Evolutionary conservation across 2,329 filamentous ascomycete genomes (phyloP).

Genomic region (Coniochaeta sp.): DNA sequence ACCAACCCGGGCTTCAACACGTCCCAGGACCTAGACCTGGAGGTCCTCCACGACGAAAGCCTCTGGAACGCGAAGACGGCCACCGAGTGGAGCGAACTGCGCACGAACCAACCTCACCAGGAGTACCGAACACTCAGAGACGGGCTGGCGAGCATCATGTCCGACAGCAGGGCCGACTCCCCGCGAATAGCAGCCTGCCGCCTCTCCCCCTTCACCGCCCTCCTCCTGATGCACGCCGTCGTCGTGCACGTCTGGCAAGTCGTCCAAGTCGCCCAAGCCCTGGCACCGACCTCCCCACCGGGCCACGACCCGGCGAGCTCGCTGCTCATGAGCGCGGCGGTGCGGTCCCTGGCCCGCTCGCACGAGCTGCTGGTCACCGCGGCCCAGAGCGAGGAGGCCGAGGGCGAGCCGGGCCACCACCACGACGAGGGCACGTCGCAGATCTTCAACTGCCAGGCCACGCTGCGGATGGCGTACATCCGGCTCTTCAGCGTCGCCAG

Average conservation of each 20-base stretch:
- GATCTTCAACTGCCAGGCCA: not conserved
- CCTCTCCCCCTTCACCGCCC: not conserved
- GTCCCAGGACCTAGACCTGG: not conserved
- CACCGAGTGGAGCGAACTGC: not conserved
- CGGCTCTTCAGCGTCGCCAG: not conserved
- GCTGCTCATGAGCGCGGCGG: not conserved
- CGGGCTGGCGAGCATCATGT: constrained; percentile 1
- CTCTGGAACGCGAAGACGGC: not conserved
- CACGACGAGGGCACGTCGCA: not conserved
- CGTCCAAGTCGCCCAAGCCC: not conserved
- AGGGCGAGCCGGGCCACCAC: not conserved
- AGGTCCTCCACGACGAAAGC: not conserved
- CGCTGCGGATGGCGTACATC: not conserved
- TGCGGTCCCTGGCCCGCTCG: not conserved
- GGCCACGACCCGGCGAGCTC: not conserved
- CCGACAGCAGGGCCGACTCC: not conserved
- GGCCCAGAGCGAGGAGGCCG: not conserved
- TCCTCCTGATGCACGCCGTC: not conserved
- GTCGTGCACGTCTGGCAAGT: not conserved
- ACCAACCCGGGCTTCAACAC: not conserved
- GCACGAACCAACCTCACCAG: not conserved
- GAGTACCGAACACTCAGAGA: not conserved
- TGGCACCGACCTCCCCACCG: not conserved
- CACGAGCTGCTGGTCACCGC: not conserved
- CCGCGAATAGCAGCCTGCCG: not conserved